Conservation (phyloP, 371 early-diverging fungal genomes). For the Actinomortierella ambigua region DNA sequence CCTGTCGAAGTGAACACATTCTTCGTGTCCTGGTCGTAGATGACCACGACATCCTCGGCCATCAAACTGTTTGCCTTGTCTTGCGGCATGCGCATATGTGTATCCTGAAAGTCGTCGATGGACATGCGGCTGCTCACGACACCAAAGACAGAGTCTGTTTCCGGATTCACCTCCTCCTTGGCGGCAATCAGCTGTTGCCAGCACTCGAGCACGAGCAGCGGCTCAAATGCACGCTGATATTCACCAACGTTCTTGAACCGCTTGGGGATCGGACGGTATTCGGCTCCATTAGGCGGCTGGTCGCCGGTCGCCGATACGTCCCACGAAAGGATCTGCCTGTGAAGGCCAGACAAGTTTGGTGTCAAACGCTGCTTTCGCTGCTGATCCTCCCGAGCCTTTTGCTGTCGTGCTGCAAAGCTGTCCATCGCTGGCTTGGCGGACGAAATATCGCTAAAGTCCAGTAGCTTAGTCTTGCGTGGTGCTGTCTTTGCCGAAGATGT, state of each 20-base stretch:
- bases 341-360: slow-evolving; percentile 54
- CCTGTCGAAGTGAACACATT: slow-evolving; percentile 23
- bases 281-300: slow-evolving; percentile 49
- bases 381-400: slow-evolving; percentile 28
- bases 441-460: slow-evolving; percentile 35
- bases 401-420: slow-evolving; percentile 14
- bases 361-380: slow-evolving; percentile 50
- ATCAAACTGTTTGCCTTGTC: slow-evolving; percentile 28
- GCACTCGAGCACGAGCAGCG: slow-evolving; percentile 81
- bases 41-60: slow-evolving; percentile 29
- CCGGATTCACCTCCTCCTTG: slow-evolving; percentile 62
- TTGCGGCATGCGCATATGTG: slow-evolving; percentile 53
- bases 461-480: slow-evolving; percentile 39
- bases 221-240: slow-evolving; percentile 78
- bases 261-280: slow-evolving; percentile 55
- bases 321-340: slow-evolving; percentile 60
- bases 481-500: slow-evolving; percentile 4
- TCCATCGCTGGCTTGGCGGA: slow-evolving; percentile 12
- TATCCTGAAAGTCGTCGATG: slow-evolving; percentile 80
- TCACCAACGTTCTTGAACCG: slow-evolving; percentile 60
- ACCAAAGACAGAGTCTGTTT: slow-evolving; percentile 52
- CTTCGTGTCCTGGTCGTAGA: slow-evolving; percentile 30
- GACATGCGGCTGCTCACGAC: slow-evolving; percentile 61
- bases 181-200: slow-evolving; percentile 83
- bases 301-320: slow-evolving; percentile 53